Evolutionary conservation across 2,329 filamentous ascomycete species (phyloP), one percentile per base, ranked within the genome.

Genomic region (Cytospora mali): DNA sequence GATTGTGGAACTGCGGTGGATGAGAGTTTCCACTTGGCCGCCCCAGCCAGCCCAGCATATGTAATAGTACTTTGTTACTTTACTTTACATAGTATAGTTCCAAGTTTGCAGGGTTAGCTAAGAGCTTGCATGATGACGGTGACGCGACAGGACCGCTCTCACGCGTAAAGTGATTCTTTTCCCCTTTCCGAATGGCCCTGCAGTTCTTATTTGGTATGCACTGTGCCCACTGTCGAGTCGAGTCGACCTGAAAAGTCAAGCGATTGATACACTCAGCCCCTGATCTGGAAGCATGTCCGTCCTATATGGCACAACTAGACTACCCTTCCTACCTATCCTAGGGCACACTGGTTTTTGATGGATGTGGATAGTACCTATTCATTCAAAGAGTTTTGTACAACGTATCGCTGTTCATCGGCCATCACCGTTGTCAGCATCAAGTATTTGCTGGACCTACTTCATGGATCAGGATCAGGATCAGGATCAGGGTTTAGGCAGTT

Each of bases 91-190:
- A n/a, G n/a, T n/a, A n/a, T 39, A 18, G 35, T 39, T 39, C 35
- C 35, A 46, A 23, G n/a, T 21, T 23, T 46, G 42, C 42, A 46
- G 42, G 42, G 42, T 46, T 46, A 23, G 11, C n/a, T 46, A 46
- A 46, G 42, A 46, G 42, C 42, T 46, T 46, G 42, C 42, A 46
- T 46, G 42, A 46, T 46, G 42, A 46, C 42, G 42, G 42, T 46
- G 42, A 46, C 42, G 42, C 42, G 42, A 46, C 42, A 46, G 42
- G 42, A 23, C 42, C 42, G n/a, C 42, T 46, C 42, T 23, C 21
- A 46, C 42, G 42, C 42, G 42, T 46, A 21, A 46, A 46, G 42
- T 46, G n/a, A 46, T 23, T 11, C 14, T 23, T 23, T 11, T 10
- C 42, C 42, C 42, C 42, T 46, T 46, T 21, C 39, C 39, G n/a